Percentiles rank a stretch among this genome's conserved stretches.
Conservation (phyloP, 2,329 filamentous ascomycete species). For the Gaeumannomyces sp. region DNA sequence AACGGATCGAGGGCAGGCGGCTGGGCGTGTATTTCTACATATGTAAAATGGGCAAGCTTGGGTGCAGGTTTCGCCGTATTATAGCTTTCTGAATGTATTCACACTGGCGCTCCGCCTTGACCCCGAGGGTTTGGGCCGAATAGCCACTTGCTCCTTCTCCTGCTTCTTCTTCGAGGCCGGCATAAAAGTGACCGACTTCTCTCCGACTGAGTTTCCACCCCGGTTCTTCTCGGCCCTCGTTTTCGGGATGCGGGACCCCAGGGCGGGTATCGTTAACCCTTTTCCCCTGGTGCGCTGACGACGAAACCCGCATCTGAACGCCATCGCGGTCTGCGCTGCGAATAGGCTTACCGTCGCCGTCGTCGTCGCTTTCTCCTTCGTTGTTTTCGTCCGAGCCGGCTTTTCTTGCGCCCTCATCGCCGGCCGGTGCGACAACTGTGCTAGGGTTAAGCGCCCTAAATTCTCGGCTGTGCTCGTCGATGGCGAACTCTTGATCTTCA, state of each 20-base stretch:
- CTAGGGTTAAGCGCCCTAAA: constrained; percentile 88
- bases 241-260: constrained; percentile 51
- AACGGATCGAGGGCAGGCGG: background rate
- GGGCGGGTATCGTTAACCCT: constrained; percentile 47
- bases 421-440: constrained; percentile 48
- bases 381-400: constrained; percentile 21
- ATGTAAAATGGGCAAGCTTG: background rate
- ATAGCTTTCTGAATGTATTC: constrained; percentile 68
- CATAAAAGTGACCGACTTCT: constrained; percentile 67
- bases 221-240: constrained; percentile 38
- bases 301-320: constrained; percentile 62
- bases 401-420: constrained; percentile 30
- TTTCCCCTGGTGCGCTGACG: constrained; percentile 55
- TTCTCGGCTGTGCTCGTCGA: constrained; percentile 84
- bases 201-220: constrained; percentile 48
- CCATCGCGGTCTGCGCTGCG: constrained; percentile 26
- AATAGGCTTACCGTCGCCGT: constrained; percentile 25
- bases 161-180: constrained; percentile 51
- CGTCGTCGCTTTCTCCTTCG: constrained; percentile 39
- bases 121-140: constrained; percentile 30
- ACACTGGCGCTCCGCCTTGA: constrained; percentile 65
- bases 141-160: constrained; percentile 29
- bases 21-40: constrained; percentile 2
- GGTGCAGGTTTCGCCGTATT: constrained; percentile 15
- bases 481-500: constrained; percentile 85